A percentile compares a stretch with the other conserved stretches of the same genome.
Evolutionary conservation across 257 asterid species (phyloP).

Genomic region (Thymus mandschuricus): DNA sequence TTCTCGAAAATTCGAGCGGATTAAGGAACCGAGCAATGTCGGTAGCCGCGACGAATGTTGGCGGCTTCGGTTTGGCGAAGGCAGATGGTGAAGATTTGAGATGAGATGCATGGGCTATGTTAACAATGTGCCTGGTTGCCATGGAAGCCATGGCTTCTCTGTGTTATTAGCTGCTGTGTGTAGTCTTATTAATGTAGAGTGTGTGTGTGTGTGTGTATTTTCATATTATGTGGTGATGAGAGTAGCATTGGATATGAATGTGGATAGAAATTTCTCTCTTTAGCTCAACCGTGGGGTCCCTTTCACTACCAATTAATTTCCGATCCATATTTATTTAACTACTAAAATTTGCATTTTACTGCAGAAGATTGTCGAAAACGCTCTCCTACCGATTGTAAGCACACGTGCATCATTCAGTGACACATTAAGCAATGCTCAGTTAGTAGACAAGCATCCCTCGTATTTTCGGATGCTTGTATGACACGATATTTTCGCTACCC

Average conservation of each 20-base stretch:
- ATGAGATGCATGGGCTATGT: conserved; percentile 32
- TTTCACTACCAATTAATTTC: background rate
- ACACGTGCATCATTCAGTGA: no score
- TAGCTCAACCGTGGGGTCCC: conserved; percentile 22
- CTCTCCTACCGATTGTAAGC: no score
- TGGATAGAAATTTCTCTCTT: conserved; percentile 34
- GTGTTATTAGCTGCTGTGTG: background rate
- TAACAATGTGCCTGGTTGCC: conserved; percentile 45
- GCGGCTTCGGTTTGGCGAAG: conserved; percentile 26
- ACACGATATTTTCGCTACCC: no score
- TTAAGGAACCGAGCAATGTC: conserved; percentile 33
- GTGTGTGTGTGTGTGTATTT: background rate
- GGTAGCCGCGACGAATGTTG: conserved; percentile 30
- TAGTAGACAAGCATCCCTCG: no score
- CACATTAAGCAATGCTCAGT: no score
- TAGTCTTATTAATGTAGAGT: background rate
- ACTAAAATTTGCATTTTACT: no score
- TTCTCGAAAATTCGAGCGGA: conserved; percentile 27
- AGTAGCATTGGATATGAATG: conserved; percentile 23
- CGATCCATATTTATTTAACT: no score
- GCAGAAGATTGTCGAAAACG: no score
- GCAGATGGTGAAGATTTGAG: conserved; percentile 29
- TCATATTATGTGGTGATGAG: conserved; percentile 29
- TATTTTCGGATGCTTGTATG: no score
- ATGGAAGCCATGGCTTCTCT: conserved; percentile 50